Base-by-base conservation (phyloP, 140 eudicot species). In the Erigeron philadelphicus region DNA sequence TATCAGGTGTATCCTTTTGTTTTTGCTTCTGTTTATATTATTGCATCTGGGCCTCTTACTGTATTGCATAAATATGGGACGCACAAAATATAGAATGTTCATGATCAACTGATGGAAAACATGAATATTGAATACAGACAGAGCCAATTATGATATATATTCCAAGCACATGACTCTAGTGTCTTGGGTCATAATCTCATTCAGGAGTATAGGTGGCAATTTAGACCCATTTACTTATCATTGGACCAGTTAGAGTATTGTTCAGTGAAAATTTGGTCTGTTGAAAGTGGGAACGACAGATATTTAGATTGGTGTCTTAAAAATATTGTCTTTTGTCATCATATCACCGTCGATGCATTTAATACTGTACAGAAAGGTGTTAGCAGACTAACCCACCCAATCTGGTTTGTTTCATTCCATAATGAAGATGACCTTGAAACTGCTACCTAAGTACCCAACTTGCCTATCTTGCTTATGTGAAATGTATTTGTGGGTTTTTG, bases 161-260 rank as follows among this genome's bases (percentile, higher is more conserved):
- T 23, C 8, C 9, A 23, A 31, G 8, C 23, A 1, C 41, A 23
- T 58, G 12, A 4, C 17, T 68, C n/a, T 23, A 48, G 1, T 48
- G 61, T 15, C 54, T 40, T 68, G 56, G 56, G 19, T 49, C 35
- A 16, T 42, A 2, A 31, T 31, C 38, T 43, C 9, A 2, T 17
- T 64, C 25, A 45, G n/a, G 40, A 46, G 1, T 19, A 65, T 10
- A 65, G 55, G 54, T 62, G 18, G 43, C 72, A 67, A 16, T 8
- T 68, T 38, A 7, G 11, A 21, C 41, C 73, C 5, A 9, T 41
- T 53, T 16, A 47, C 19, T 47, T 12, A 47, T 25, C 7, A 38
- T 40, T 55, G 8, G 41, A 19, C 7, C 6, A 8, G 16, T 16
- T 31, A 23, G 17, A 9, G 64, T 54, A 40, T 13, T 44, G 23